Evolutionary conservation across 345 rosid genomes (phyloP).

Genomic region (Garcia nutans): DNA sequence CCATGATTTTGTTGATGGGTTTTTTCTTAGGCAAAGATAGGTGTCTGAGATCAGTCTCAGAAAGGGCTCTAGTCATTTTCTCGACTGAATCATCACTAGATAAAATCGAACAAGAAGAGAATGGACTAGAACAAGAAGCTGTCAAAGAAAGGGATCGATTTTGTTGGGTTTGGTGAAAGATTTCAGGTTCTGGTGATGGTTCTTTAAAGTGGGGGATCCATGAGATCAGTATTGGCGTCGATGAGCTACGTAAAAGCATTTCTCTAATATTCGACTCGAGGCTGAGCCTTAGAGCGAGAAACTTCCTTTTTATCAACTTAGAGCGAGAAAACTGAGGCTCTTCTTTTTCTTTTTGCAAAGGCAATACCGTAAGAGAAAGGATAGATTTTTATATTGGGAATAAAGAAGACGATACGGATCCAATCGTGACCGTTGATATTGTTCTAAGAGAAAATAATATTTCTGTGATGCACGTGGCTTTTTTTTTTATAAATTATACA

Average conservation of each 20-base stretch:
- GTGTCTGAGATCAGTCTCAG: slow-evolving; percentile 56
- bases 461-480: slow-evolving; percentile 16
- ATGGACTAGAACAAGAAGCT: slow-evolving; percentile 36
- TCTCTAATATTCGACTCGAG: background rate
- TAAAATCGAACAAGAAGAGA: slow-evolving; percentile 27
- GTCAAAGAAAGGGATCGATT: slow-evolving; percentile 35
- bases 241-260: slow-evolving; percentile 77
- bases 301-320: no score
- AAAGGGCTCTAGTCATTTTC: slow-evolving; percentile 48
- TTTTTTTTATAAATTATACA: no score
- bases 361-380: background rate
- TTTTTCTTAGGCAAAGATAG: slow-evolving; percentile 34
- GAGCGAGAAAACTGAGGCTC: background rate
- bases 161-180: slow-evolving; percentile 31
- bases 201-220: slow-evolving; percentile 52
- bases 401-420: background rate
- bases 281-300: background rate
- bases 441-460: background rate
- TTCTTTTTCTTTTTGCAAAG: no score
- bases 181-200: slow-evolving; percentile 43
- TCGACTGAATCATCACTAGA: slow-evolving; percentile 23
- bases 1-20: slow-evolving; percentile 21
- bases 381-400: slow-evolving; percentile 12
- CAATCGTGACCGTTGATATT: slow-evolving; percentile 34
- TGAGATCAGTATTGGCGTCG: slow-evolving; percentile 68